phyloP scores from a whole-genome alignment of 176 grass and related monocot genomes.

The Zoysia japonica region DNA sequence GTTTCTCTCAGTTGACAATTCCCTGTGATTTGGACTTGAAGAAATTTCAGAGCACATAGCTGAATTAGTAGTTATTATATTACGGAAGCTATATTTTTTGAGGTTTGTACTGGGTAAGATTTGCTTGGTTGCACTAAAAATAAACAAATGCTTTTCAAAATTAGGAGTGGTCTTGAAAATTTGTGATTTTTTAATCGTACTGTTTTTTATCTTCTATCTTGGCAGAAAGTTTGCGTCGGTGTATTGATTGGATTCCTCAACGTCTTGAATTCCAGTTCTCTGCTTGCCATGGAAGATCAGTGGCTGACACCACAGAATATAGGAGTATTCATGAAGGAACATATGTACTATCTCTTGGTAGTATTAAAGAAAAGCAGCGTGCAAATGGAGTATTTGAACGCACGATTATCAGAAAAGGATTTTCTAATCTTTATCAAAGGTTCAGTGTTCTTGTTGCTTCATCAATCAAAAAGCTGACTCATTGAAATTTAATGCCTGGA shows the following conservation, averaged over 20 bases:
- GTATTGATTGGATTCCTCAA: constrained; percentile 48
- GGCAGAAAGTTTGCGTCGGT: constrained; percentile 42
- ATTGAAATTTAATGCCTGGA: not conserved
- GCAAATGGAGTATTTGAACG: constrained; percentile 23
- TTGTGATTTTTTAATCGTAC: not conserved
- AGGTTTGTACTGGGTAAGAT: not conserved
- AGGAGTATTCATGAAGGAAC: not conserved
- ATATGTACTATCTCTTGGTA: constrained; percentile 12
- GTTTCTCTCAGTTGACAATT: not conserved
- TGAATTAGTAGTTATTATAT: not conserved
- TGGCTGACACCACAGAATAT: constrained; percentile 15
- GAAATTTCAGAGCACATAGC: not conserved
- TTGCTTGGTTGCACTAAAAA: not conserved
- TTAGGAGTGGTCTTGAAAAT: not conserved
- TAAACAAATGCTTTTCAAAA: not conserved
- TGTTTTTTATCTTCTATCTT: constrained; percentile 18
- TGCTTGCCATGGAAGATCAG: constrained; percentile 27
- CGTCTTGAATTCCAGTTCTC: constrained; percentile 25
- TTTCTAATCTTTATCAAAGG: constrained; percentile 44
- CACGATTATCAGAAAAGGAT: constrained; percentile 6
- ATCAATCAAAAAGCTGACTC: constrained; percentile 4
- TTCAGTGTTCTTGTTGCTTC: constrained; percentile 27
- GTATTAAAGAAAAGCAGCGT: constrained; percentile 24
- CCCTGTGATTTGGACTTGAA: not conserved
- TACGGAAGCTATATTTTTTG: not conserved